Conservation (phyloP, 495 filamentous ascomycete genomes). For the Mytilinidion resinicola region DNA sequence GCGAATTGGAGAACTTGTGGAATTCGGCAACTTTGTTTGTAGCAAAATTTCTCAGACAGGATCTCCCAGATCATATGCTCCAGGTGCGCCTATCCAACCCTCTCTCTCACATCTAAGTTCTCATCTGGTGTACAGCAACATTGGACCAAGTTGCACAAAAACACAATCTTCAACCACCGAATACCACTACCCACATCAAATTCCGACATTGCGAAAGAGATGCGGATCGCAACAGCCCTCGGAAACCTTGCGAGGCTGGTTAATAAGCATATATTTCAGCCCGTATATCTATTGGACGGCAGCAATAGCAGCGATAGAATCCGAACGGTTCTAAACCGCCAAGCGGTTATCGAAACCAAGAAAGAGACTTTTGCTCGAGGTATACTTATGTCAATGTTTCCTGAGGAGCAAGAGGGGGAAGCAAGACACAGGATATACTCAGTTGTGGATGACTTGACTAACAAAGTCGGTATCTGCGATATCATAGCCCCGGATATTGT, state of each 20-base stretch:
- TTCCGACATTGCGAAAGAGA: slow-evolving; percentile 10
- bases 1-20: no score
- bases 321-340: slow-evolving; percentile 1
- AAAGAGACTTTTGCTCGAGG: slow-evolving; percentile 6
- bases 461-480: not conserved
- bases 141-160: not conserved
- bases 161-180: not conserved
- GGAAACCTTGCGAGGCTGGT: slow-evolving; percentile 7
- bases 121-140: not conserved
- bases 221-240: slow-evolving; percentile 8
- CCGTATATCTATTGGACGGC: slow-evolving; percentile 3
- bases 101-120: not conserved
- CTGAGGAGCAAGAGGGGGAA: slow-evolving; percentile 3
- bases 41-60: not conserved
- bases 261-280: slow-evolving; percentile 8
- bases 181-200: slow-evolving; percentile 8
- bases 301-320: not conserved
- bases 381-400: slow-evolving; percentile 10
- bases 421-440: not conserved
- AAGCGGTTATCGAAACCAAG: slow-evolving; percentile 1
- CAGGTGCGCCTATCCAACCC: not conserved
- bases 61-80: not conserved
- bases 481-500: not conserved
- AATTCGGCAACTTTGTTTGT: no score
- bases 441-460: slow-evolving; percentile 5